Evolutionary conservation across 1,139 yeast species (phyloP).

Genomic region (Casaregolazyma suthepensis): DNA sequence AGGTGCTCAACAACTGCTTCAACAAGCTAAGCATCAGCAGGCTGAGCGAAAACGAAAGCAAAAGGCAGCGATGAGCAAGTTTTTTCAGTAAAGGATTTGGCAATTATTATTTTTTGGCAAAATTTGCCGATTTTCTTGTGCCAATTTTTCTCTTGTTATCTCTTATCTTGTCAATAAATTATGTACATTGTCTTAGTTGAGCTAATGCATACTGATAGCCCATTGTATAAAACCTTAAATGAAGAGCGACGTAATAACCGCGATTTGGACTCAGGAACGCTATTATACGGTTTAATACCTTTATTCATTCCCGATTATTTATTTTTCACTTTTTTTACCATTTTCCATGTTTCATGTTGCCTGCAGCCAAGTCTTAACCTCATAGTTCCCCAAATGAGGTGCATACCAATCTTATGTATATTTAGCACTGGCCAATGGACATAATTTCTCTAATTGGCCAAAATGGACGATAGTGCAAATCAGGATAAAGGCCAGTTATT

Average conservation of each 20-base stretch:
- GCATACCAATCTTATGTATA: background rate
- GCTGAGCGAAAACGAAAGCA: conserved; percentile 60
- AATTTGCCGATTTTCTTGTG: no score
- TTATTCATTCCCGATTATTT: background rate
- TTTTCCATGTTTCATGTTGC: background rate
- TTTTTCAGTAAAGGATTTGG: conserved; percentile 48
- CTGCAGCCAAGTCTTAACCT: background rate
- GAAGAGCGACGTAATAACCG: background rate
- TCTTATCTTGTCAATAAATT: background rate
- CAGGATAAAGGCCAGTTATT: conserved; percentile 18
- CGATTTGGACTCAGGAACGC: background rate
- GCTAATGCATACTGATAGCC: background rate
- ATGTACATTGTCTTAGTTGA: background rate
- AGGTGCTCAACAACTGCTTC: conserved; percentile 61
- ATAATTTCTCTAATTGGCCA: background rate
- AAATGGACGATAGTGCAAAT: background rate
- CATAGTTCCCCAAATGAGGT: background rate
- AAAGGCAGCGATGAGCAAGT: conserved; percentile 73
- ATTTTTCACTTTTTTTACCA: background rate
- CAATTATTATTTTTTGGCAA: no score
- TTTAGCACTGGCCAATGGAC: background rate
- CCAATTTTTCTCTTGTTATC: no score
- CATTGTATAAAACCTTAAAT: no score
- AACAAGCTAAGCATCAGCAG: conserved; percentile 50
- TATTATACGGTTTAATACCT: background rate